phyloP scores from a whole-genome alignment of 768 basidiomycete species.

The Calocybe indica region DNA sequence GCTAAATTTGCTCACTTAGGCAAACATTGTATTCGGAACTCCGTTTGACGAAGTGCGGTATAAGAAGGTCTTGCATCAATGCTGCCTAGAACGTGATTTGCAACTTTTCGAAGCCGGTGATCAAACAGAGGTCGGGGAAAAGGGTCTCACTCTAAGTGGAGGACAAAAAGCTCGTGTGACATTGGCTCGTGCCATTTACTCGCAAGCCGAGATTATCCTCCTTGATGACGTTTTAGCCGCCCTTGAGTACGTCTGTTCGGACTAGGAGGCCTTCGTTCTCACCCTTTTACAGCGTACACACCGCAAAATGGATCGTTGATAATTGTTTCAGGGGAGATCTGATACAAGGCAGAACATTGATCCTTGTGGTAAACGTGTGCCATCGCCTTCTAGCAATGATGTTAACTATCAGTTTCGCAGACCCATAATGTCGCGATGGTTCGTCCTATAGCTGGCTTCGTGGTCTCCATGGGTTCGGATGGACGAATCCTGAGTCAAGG shows the following conservation, averaged over 20 bases:
- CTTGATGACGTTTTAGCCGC: constrained; percentile 72
- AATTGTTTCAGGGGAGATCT: constrained; percentile 79
- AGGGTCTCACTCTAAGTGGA: constrained; percentile 55
- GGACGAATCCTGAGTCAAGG: constrained; percentile 47
- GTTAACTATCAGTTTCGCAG: constrained; percentile 14
- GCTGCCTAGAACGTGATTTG: constrained; percentile 69
- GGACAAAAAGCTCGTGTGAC: constrained; percentile 47
- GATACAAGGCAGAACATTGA: constrained; percentile 70
- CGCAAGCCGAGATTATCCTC: constrained; percentile 53
- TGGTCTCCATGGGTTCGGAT: constrained; percentile 49
- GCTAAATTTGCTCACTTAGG: constrained; percentile 20
- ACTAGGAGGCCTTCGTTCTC: neutral
- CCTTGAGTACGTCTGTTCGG: constrained; percentile 34
- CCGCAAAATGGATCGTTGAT: constrained; percentile 75
- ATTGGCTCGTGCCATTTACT: constrained; percentile 40
- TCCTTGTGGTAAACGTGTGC: constrained; percentile 57
- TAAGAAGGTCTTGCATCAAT: constrained; percentile 68
- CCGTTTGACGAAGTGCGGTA: constrained; percentile 75
- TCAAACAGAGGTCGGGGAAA: constrained; percentile 66
- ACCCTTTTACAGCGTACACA: constrained; percentile 42
- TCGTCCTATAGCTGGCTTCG: constrained; percentile 46
- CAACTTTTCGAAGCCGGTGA: constrained; percentile 65
- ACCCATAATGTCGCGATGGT: constrained; percentile 50
- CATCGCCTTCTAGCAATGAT: neutral
- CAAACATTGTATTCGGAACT: constrained; percentile 80